Base-by-base conservation (phyloP, 768 basidiomycete species). In the Albatrellus ellisii region DNA sequence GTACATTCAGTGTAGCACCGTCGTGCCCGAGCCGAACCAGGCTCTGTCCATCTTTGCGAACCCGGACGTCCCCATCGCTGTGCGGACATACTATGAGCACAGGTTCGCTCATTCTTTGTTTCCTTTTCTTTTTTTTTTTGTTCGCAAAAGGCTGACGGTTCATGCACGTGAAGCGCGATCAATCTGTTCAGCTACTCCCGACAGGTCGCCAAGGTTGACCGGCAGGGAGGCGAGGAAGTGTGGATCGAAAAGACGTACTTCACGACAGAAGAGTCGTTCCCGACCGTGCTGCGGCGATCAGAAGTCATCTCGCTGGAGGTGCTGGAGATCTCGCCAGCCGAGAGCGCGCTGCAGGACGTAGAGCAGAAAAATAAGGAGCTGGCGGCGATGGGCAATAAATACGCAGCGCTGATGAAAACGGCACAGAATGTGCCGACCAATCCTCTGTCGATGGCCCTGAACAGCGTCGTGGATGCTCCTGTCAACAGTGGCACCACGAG, bases 211-310 rank as follows among this genome's bases (percentile, higher is more conserved):
- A 86, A 79, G 56, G 56, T 65, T 7, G 71, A 68, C 40, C 67
- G 73, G 21, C 78, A 85, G 49, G 77, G 77, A 6, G 65, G 62
- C 22, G 80, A 85, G 56, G 83, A 87, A 56, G 59, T 71, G 1
- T 95, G 90, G 90, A 61, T 80, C 0, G 91, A 95, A 57, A 97
- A 94, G 64, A 88, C 84, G 0, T 79, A 74, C 52, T 81, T 75
- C 55, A 84, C 79, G 3, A 90, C 87, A 0, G 87, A 91, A 59
- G 84, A 89, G 51, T 70, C 75, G 3, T 91, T 92, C 62, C 94
- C 94, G 0, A 91, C 90, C 0, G 84, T 97, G 2, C 71, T 97
- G 27, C 77, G 85, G 25, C 75, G 94, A 18, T 90, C 88, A 1
- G 91, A 95, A 54, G 75, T 97, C 32, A 65, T 88, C 24, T 75